Base-by-base conservation (phyloP, 2,329 filamentous ascomycete species). In the Arachnopeziza araneosa region DNA sequence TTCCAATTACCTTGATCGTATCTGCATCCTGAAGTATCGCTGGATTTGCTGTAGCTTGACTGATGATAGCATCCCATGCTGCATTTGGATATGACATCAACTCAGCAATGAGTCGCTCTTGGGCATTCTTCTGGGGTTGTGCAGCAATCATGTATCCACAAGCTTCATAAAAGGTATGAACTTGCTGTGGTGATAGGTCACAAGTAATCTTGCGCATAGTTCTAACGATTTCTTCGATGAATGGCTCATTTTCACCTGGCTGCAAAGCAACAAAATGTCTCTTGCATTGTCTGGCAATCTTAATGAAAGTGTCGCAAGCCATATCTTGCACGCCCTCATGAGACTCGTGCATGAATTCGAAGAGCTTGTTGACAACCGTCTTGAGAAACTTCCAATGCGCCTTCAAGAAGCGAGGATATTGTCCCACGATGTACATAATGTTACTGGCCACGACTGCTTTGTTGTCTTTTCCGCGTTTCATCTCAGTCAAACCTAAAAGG, bases 371-470 rank as follows among this genome's bases (percentile, higher is more conserved):
- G 71, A 99, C 95, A 21, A 99, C 95, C 1, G 95, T 99, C 85
- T 99, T 99, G 59, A 99, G 80, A 78, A 99, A 99, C 75, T 99
- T 99, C 95, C 95, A 99, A 75, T 99, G 95, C 1, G 95, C 95
- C 79, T 99, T 99, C 70, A 99, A 79, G 79, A 99, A 99, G 22
- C 95, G 90, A 48, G 95, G 95, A 73, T 99, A 99, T 73, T 99
- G 95, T 61, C 95, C 95, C 63, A 99, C 95, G 77, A 99, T 99
- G 75, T 99, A 99, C 95, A 99, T 99, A 72, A 99, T 99, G 78
- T 99, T 99, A 78, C 91, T 96, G 64, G 95, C 95, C 50, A 99
- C 95, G 10, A 99, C 95, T 14, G 95, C 95, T 75, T 99, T 99
- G 83, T 99, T 99, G 79, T 99, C 95, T 72, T 99, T 99, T 64